These are phyloP conservation scores for Penicillium roqueforti DNA, from an alignment of 495 filamentous ascomycete genomes.

Conservation along the genomic window DNA sequence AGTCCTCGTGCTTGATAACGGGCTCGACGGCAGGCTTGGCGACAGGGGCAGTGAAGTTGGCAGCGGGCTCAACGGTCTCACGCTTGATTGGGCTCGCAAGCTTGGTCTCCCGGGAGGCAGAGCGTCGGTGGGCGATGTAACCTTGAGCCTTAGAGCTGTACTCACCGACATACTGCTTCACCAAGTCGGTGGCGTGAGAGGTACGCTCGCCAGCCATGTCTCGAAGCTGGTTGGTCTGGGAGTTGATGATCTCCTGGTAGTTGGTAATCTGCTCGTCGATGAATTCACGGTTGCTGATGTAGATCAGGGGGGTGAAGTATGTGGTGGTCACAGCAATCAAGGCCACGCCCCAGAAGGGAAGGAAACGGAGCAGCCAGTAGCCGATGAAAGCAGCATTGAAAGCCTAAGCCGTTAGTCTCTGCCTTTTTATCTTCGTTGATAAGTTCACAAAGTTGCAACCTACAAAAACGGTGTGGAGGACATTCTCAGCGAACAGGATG, in stretches of 20 bases:
- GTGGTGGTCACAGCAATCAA: slow-evolving; percentile 68
- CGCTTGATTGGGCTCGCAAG: slow-evolving; percentile 32
- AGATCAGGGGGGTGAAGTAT: slow-evolving; percentile 86
- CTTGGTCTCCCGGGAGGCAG: slow-evolving; percentile 46
- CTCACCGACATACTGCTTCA: slow-evolving; percentile 77
- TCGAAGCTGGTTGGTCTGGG: slow-evolving; percentile 77
- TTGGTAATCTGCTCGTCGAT: slow-evolving; percentile 82
- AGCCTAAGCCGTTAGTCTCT: slow-evolving; percentile 47
- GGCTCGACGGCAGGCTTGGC: slow-evolving; percentile 17
- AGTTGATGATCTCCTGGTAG: slow-evolving; percentile 63
- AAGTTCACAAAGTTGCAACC: slow-evolving; percentile 30
- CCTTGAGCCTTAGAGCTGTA: slow-evolving; percentile 82
- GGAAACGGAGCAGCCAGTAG: slow-evolving; percentile 89
- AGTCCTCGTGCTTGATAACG: slow-evolving; percentile 45
- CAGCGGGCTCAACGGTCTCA: slow-evolving; percentile 54
- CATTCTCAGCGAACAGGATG: slow-evolving; percentile 90
- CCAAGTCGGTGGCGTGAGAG: slow-evolving; percentile 64
- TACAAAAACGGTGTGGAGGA: slow-evolving; percentile 75
- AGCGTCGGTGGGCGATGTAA: slow-evolving; percentile 55
- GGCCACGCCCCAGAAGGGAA: slow-evolving; percentile 88
- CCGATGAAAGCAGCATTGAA: slow-evolving; percentile 76
- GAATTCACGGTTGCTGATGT: slow-evolving; percentile 87
- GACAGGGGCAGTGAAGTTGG: slow-evolving; percentile 23
- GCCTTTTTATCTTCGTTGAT: slow-evolving; percentile 12
- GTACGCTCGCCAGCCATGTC: slow-evolving; percentile 80